A percentile compares a stretch with the other conserved stretches of the same genome.
phyloP scores from a whole-genome alignment of 73 alveolate species.

The Paramecium pentaurelia region DNA sequence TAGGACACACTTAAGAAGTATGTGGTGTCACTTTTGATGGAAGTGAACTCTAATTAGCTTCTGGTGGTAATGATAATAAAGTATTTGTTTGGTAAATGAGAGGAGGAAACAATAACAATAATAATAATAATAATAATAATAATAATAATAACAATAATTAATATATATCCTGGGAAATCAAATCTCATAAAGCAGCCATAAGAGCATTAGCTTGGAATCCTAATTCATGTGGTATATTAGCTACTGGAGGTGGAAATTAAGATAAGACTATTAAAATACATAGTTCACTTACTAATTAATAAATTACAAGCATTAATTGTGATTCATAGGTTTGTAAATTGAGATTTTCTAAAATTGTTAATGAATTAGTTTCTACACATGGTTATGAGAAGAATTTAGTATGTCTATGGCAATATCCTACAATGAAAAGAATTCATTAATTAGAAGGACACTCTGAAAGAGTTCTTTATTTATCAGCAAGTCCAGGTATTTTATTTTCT shows the following conservation, averaged over 20 bases:
- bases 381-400: slow-evolving; percentile 54
- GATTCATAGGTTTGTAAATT: slow-evolving; percentile 61
- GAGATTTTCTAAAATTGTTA: slow-evolving; percentile 24
- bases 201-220: slow-evolving; percentile 82
- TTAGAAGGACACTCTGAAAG: slow-evolving; percentile 97
- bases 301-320: slow-evolving; percentile 38
- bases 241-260: slow-evolving; percentile 77
- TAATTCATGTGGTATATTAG: slow-evolving; percentile 68
- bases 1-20: slow-evolving; percentile 88
- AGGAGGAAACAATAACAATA: background rate
- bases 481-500: slow-evolving; percentile 93
- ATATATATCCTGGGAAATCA: slow-evolving; percentile 8
- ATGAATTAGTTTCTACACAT: slow-evolving; percentile 59
- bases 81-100: slow-evolving; percentile 78
- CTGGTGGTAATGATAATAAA: slow-evolving; percentile 95
- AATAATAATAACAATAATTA: background rate
- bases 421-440: slow-evolving; percentile 74
- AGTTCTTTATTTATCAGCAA: slow-evolving; percentile 94
- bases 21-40: slow-evolving; percentile 93
- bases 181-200: slow-evolving; percentile 72
- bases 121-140: background rate
- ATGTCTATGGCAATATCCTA: slow-evolving; percentile 78
- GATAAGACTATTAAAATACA: slow-evolving; percentile 74
- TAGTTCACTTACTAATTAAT: slow-evolving; percentile 62
- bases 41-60: slow-evolving; percentile 86